Conservation (phyloP, 164 flowering plant genomes). For the Paratinospora sagittata region DNA sequence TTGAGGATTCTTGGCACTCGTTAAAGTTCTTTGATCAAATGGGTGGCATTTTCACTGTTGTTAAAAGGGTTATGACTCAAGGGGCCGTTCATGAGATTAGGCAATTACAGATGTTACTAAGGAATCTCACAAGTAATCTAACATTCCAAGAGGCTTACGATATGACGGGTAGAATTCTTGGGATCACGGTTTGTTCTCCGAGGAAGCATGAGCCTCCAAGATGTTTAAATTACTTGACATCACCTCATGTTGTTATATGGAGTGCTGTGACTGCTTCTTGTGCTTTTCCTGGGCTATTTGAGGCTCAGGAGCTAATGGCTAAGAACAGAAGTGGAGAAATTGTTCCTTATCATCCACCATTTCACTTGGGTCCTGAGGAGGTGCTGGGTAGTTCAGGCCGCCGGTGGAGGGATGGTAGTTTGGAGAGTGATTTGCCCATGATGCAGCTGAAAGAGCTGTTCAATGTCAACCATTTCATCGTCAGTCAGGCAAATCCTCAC, state of each 20-base stretch:
- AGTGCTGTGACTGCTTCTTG: constrained; percentile 99
- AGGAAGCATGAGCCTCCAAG: constrained; percentile 99
- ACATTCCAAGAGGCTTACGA: constrained; percentile 99
- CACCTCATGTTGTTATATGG: constrained; percentile 99
- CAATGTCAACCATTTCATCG: constrained; percentile 97
- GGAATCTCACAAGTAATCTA: constrained; percentile 81
- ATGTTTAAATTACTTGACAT: constrained; percentile 93
- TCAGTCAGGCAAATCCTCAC: constrained; percentile 98
- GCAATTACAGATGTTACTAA: constrained; percentile 74
- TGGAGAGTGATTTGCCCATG: constrained; percentile 98
- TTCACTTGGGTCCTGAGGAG: constrained; percentile 74
- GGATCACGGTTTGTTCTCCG: constrained; percentile 95
- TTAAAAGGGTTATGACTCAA: constrained; percentile 74
- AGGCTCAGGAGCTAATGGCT: constrained; percentile 99
- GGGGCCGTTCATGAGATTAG: constrained; percentile 92
- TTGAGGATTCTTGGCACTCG: constrained; percentile 82
- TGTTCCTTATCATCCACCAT: constrained; percentile 96
- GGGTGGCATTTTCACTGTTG: constrained; percentile 87
- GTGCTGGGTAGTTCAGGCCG: constrained; percentile 47
- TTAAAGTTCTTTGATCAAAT: constrained; percentile 86
- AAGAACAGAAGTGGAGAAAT: constrained; percentile 92
- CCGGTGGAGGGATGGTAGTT: constrained; percentile 98
- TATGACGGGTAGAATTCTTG: constrained; percentile 91
- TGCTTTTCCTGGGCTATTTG: constrained; percentile 97
- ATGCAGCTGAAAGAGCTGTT: constrained; percentile 94